phyloP scores from a whole-genome alignment of 225 moss, liverwort and hornwort species.

The Bryoerythrophyllum caledonicum region DNA sequence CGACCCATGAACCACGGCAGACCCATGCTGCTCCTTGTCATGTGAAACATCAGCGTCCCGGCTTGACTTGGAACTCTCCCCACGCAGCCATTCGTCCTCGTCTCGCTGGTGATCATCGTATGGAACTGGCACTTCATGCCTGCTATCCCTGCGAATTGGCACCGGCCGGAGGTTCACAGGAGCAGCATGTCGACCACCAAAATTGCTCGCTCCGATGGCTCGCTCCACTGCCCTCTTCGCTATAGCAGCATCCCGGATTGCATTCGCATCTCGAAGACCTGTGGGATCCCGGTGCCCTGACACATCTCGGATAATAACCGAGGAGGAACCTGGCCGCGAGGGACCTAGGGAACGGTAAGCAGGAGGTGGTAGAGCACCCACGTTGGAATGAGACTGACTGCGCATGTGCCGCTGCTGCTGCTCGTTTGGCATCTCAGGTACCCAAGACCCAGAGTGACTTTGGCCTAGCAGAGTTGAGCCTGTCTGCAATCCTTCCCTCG shows the following conservation, averaged over 20 bases:
- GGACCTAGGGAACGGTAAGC: slow-evolving; percentile 42
- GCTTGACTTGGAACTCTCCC: slow-evolving; percentile 45
- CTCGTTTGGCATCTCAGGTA: slow-evolving; percentile 37
- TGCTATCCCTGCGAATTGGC: slow-evolving; percentile 39
- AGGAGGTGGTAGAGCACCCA: slow-evolving; percentile 23
- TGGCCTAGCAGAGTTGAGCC: slow-evolving; percentile 48
- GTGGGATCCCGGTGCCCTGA: slow-evolving; percentile 39
- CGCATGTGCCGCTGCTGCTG: slow-evolving; percentile 63
- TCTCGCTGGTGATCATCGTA: slow-evolving; percentile 59
- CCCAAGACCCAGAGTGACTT: slow-evolving; percentile 70
- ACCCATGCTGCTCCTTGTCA: slow-evolving; percentile 45
- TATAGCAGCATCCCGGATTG: slow-evolving; percentile 40
- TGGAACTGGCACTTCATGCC: slow-evolving; percentile 55
- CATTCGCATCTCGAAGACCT: slow-evolving; percentile 29
- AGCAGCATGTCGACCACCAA: slow-evolving; percentile 29
- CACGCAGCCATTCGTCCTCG: slow-evolving; percentile 65
- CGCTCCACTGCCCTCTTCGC: slow-evolving; percentile 50
- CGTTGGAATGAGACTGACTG: slow-evolving; percentile 41
- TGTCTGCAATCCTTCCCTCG: slow-evolving; percentile 74
- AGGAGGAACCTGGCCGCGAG: slow-evolving; percentile 31
- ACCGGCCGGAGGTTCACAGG: slow-evolving; percentile 43
- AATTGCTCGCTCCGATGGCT: slow-evolving; percentile 33
- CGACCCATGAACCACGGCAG: slow-evolving; percentile 53
- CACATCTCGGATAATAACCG: slow-evolving; percentile 48
- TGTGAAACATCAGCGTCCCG: slow-evolving; percentile 35